These are phyloP conservation scores for Bruguiera parviflora DNA, from an alignment of 345 rosid species.

Conservation along the genomic window DNA sequence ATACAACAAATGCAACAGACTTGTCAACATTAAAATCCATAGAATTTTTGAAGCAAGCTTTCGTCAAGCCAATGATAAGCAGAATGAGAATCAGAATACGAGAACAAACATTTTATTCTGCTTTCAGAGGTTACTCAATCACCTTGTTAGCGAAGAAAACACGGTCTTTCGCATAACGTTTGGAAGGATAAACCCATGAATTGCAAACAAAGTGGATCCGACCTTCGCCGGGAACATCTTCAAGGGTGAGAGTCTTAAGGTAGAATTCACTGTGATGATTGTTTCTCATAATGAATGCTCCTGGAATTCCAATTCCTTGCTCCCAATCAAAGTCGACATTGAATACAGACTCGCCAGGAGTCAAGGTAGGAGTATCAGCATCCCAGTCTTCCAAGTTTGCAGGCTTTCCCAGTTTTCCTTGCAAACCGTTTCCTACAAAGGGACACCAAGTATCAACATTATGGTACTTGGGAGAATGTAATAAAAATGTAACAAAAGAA, in stretches of 20 bases:
- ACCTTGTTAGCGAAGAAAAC: constrained; percentile 47
- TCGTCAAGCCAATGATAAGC: no score
- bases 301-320: constrained; percentile 34
- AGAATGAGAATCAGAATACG: no score
- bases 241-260: constrained; percentile 38
- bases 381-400: constrained; percentile 35
- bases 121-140: background rate
- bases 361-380: constrained; percentile 17
- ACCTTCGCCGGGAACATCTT: constrained; percentile 41
- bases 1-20: background rate
- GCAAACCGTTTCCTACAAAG: constrained; percentile 25
- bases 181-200: constrained; percentile 46
- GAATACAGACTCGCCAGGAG: constrained; percentile 33
- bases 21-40: background rate
- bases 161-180: constrained; percentile 29
- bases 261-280: constrained; percentile 44
- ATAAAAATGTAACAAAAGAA: background rate
- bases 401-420: constrained; percentile 35
- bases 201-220: constrained; percentile 47
- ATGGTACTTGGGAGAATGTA: background rate
- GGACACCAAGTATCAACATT: constrained; percentile 8
- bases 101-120: no score
- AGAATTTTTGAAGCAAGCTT: background rate
- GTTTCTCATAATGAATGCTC: constrained; percentile 37
- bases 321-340: constrained; percentile 37